These are phyloP conservation scores for Cladosporium sp. DNA, from an alignment of 2,329 filamentous ascomycete species.

Conservation along the genomic window DNA sequence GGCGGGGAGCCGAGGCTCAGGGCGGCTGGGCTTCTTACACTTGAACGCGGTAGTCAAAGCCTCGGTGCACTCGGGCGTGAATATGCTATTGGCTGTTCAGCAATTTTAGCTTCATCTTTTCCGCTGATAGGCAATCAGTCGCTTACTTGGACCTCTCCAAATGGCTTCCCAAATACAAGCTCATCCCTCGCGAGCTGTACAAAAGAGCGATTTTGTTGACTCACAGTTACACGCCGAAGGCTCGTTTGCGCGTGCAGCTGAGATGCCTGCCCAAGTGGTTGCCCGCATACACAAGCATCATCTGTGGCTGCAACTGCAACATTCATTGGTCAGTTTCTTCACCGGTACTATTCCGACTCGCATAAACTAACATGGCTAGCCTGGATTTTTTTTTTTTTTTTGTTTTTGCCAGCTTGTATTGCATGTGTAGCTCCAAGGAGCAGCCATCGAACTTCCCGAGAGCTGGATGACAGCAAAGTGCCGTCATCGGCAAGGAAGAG, in stretches of 20 bases:
- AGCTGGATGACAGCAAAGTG: background rate
- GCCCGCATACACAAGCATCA: background rate
- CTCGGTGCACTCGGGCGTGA: background rate
- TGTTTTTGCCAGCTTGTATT: background rate
- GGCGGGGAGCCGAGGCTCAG: background rate
- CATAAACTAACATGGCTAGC: background rate
- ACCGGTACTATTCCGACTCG: background rate
- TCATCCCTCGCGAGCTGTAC: background rate
- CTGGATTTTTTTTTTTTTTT: background rate
- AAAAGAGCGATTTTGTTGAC: background rate
- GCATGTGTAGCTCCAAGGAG: background rate
- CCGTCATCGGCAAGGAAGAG: conserved; percentile 3
- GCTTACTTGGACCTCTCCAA: background rate
- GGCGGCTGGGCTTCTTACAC: background rate
- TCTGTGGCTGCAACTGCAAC: background rate
- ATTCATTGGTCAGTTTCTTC: background rate
- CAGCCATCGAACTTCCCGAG: background rate
- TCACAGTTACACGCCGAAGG: background rate
- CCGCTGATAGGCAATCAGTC: no score
- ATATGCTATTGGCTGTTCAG: background rate
- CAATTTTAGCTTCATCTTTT: background rate
- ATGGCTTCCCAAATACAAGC: background rate
- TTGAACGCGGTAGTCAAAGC: background rate
- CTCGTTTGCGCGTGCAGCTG: background rate
- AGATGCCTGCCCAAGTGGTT: background rate